phyloP scores from a whole-genome alignment of 345 rosid species.

The Lepidium africanum region DNA sequence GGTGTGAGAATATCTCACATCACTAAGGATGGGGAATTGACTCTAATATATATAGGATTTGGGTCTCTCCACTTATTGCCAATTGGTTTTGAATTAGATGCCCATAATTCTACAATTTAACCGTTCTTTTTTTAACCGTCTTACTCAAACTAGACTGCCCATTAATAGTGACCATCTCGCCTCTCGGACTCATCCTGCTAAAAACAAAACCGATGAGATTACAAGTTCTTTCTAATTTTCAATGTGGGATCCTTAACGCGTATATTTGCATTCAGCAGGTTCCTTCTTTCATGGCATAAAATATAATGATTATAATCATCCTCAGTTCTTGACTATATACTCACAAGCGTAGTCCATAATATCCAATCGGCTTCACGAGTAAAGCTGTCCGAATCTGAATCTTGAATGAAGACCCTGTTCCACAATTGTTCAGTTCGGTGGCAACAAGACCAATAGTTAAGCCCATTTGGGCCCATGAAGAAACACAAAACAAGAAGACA shows the following conservation, averaged over 20 bases:
- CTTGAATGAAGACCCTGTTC: neutral
- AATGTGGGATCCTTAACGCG: neutral
- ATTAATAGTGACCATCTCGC: slow-evolving; percentile 31
- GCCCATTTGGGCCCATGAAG: neutral
- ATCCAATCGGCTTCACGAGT: too few species aligned
- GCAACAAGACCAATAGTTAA: neutral
- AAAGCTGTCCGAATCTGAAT: neutral
- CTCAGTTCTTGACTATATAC: slow-evolving; percentile 42
- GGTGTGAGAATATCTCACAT: too few species aligned
- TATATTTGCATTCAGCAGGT: slow-evolving; percentile 32
- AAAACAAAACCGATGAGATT: neutral
- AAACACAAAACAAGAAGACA: neutral
- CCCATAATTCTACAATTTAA: too few species aligned
- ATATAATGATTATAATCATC: too few species aligned
- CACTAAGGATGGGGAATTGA: too few species aligned
- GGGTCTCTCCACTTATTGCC: too few species aligned
- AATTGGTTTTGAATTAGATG: too few species aligned
- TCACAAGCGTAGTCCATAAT: slow-evolving; percentile 67
- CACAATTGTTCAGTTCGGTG: neutral
- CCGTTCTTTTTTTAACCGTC: too few species aligned
- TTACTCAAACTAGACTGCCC: too few species aligned
- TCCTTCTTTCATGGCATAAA: slow-evolving; percentile 44
- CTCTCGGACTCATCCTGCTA: slow-evolving; percentile 40
- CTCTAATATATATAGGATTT: too few species aligned
- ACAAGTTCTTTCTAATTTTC: neutral